phyloP scores from a whole-genome alignment of 768 basidiomycete genomes.

The Auricularia auricula-judae region DNA sequence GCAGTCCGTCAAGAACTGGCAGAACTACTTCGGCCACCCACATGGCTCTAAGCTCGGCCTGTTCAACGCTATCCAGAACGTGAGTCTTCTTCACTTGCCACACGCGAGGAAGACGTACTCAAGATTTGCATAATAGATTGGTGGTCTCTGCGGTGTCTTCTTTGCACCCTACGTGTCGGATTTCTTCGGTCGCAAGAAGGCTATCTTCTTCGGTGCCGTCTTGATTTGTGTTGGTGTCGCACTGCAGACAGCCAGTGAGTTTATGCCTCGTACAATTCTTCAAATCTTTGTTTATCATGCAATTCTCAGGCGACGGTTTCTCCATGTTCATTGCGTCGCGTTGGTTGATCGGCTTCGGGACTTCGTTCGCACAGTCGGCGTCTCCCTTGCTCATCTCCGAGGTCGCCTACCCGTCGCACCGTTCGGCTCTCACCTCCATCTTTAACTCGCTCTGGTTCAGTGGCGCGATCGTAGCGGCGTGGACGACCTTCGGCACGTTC shows the following conservation, averaged over 20 bases:
- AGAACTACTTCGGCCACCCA: slow-evolving; percentile 46
- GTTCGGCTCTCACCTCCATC: slow-evolving; percentile 63
- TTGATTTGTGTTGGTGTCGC: slow-evolving; percentile 62
- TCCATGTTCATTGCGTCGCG: slow-evolving; percentile 77
- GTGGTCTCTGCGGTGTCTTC: slow-evolving; percentile 54
- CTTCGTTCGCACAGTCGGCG: slow-evolving; percentile 38
- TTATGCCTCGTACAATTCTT: too few species aligned
- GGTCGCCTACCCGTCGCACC: slow-evolving; percentile 75
- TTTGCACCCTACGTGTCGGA: slow-evolving; percentile 66
- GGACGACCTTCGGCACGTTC: slow-evolving; percentile 77
- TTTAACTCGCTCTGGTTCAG: slow-evolving; percentile 86
- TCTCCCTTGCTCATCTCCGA: slow-evolving; percentile 81
- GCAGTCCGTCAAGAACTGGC: not conserved
- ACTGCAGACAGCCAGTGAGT: slow-evolving; percentile 56
- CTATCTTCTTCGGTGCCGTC: slow-evolving; percentile 57
- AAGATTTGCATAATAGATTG: slow-evolving; percentile 38
- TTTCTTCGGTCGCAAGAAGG: slow-evolving; percentile 52
- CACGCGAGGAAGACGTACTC: not conserved
- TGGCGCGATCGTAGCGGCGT: slow-evolving; percentile 75
- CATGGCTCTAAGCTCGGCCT: slow-evolving; percentile 48
- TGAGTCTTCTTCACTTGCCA: slow-evolving; percentile 12
- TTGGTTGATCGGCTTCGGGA: slow-evolving; percentile 27
- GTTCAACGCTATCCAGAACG: slow-evolving; percentile 60
- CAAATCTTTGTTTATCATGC: too few species aligned
- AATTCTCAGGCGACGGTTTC: slow-evolving; percentile 26